A percentile compares a stretch with the other conserved stretches of the same genome.
phyloP scores from a whole-genome alignment of 768 basidiomycete genomes.

The Coprinopsis sp. region DNA sequence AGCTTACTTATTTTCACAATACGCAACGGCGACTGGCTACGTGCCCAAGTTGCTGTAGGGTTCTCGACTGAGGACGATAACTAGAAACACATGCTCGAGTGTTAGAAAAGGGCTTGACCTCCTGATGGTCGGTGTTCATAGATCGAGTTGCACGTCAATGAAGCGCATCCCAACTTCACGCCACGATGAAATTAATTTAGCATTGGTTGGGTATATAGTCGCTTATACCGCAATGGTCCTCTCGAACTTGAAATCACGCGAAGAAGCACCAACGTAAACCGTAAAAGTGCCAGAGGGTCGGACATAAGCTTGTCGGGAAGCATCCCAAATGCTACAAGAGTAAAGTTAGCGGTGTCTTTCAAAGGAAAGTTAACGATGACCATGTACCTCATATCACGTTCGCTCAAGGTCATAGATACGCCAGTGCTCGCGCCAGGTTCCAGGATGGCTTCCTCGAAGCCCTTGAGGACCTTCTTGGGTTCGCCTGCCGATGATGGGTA shows the following conservation, averaged over 20 bases:
- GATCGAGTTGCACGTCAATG: neutral
- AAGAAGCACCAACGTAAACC: constrained; percentile 51
- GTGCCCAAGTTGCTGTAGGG: too few relatives aligned
- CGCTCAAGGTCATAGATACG: constrained; percentile 33
- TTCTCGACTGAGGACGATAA: too few relatives aligned
- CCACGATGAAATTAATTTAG: too few relatives aligned
- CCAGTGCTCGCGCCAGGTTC: constrained; percentile 30
- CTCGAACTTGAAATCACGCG: constrained; percentile 40
- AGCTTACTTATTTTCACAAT: too few relatives aligned
- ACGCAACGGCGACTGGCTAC: too few relatives aligned
- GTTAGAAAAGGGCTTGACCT: neutral
- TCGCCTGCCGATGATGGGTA: constrained; percentile 44
- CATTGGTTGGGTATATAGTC: too few relatives aligned
- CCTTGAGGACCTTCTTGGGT: constrained; percentile 45
- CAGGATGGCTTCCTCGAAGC: constrained; percentile 45
- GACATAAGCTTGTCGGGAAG: constrained; percentile 43
- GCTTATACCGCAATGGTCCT: constrained; percentile 23
- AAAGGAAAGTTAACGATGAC: neutral
- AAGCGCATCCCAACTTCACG: neutral
- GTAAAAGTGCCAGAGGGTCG: constrained; percentile 48
- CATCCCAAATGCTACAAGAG: constrained; percentile 46
- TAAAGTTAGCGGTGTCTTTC: neutral
- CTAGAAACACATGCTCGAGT: too few relatives aligned
- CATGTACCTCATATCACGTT: constrained; percentile 43
- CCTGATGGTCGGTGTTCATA: neutral